Conservation (phyloP, 345 rosid species). For the Rubroshorea leprosula region DNA sequence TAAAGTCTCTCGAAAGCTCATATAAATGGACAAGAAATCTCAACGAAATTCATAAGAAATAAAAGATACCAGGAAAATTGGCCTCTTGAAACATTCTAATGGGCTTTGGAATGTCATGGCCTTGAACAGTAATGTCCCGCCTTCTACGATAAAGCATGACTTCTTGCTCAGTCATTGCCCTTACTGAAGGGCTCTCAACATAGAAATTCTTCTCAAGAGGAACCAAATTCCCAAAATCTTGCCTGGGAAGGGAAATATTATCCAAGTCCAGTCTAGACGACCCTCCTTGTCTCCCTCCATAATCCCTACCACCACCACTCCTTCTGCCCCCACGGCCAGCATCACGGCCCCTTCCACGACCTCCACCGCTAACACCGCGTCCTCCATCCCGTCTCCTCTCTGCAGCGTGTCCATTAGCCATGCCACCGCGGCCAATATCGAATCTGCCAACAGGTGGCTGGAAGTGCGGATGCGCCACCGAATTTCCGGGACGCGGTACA, state of each 20-base stretch:
- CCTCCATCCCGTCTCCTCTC: slow-evolving; percentile 25
- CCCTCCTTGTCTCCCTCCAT: slow-evolving; percentile 54
- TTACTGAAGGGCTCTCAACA: slow-evolving; percentile 53
- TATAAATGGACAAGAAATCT: slow-evolving; percentile 4
- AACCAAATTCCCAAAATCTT: slow-evolving; percentile 66
- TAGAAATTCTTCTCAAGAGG: slow-evolving; percentile 91
- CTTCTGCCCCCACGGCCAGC: slow-evolving; percentile 25
- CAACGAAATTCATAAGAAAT: not conserved
- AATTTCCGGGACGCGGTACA: slow-evolving; percentile 14
- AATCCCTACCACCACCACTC: slow-evolving; percentile 31
- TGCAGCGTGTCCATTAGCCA: slow-evolving; percentile 16
- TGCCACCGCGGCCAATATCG: slow-evolving; percentile 38
- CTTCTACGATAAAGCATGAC: slow-evolving; percentile 47
- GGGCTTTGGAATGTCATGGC: slow-evolving; percentile 80
- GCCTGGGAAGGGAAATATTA: slow-evolving; percentile 56
- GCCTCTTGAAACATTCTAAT: slow-evolving; percentile 72
- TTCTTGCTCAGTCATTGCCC: slow-evolving; percentile 69
- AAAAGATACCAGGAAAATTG: slow-evolving; percentile 65
- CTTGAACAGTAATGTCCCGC: slow-evolving; percentile 74
- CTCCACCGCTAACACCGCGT: slow-evolving; percentile 19
- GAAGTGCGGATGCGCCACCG: slow-evolving; percentile 36
- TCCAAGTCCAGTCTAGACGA: slow-evolving; percentile 54
- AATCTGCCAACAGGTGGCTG: slow-evolving; percentile 54
- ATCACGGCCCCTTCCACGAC: slow-evolving; percentile 27
- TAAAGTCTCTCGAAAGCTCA: not conserved